These are phyloP conservation scores for Aspergillus piperis DNA, from an alignment of 2,329 filamentous ascomycete species.

Conservation along the genomic window DNA sequence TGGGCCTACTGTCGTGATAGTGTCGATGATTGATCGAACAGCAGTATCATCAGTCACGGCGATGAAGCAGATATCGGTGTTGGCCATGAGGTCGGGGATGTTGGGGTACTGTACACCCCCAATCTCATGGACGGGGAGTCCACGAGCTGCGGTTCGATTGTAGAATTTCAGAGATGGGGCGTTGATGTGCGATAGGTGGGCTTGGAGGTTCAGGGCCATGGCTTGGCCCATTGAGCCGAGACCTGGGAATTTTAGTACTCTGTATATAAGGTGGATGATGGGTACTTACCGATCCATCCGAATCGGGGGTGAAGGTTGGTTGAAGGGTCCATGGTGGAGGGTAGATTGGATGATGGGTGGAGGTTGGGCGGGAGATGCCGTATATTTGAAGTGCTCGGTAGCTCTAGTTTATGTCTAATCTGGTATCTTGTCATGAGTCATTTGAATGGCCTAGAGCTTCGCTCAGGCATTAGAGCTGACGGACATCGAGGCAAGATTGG, in stretches of 20 bases:
- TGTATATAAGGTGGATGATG: neutral
- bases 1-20: neutral
- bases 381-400: too few relatives aligned
- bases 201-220: neutral
- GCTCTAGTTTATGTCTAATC: too few relatives aligned
- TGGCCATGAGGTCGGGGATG: neutral
- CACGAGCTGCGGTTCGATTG: neutral
- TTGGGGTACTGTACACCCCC: neutral
- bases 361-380: too few relatives aligned
- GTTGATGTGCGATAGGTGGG: neutral
- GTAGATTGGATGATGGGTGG: too few relatives aligned
- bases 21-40: neutral
- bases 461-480: neutral
- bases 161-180: neutral
- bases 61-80: neutral
- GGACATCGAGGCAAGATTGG: neutral
- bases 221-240: neutral
- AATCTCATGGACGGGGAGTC: neutral
- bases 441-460: neutral
- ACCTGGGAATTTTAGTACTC: neutral
- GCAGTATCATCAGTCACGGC: neutral
- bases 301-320: neutral
- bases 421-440: neutral
- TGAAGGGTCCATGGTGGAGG: neutral
- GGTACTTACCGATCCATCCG: neutral